phyloP scores from a whole-genome alignment of 202 grass and related monocot species.

The Saccharum hybrid region DNA sequence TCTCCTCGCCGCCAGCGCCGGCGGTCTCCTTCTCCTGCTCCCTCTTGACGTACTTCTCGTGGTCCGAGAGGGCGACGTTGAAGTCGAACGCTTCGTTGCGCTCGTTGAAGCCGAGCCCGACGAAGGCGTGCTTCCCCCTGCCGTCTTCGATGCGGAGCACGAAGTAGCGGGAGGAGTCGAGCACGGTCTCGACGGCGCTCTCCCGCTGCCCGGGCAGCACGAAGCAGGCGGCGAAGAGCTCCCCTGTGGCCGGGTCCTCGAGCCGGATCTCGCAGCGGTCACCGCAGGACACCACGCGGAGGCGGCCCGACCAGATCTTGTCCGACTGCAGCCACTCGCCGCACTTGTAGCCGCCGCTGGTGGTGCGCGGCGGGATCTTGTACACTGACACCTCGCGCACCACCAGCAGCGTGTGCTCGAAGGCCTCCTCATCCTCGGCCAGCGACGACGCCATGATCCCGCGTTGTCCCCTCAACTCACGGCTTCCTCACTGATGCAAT shows the following conservation, averaged over 20 bases:
- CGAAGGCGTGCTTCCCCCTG: slow-evolving; percentile 88
- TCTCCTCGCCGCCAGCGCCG: slow-evolving; percentile 65
- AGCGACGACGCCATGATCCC: slow-evolving; percentile 51
- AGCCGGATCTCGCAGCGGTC: slow-evolving; percentile 94
- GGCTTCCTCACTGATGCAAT: slow-evolving; percentile 36
- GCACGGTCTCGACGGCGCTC: slow-evolving; percentile 84
- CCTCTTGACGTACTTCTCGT: slow-evolving; percentile 97
- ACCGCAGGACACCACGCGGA: slow-evolving; percentile 91
- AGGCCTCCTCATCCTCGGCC: slow-evolving; percentile 80
- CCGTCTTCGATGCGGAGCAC: slow-evolving; percentile 98
- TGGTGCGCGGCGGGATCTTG: slow-evolving; percentile 91
- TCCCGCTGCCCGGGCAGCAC: slow-evolving; percentile 86
- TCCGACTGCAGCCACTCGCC: slow-evolving; percentile 98
- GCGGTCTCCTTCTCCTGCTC: slow-evolving; percentile 84
- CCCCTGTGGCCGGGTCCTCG: slow-evolving; percentile 88
- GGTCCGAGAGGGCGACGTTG: slow-evolving; percentile 93
- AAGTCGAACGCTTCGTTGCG: slow-evolving; percentile 99
- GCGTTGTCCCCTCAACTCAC: background rate
- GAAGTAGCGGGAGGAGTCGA: slow-evolving; percentile 96
- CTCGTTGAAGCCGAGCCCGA: slow-evolving; percentile 91
- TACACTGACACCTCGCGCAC: slow-evolving; percentile 93
- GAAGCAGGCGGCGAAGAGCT: slow-evolving; percentile 97
- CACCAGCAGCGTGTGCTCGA: slow-evolving; percentile 95
- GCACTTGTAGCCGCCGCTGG: slow-evolving; percentile 96
- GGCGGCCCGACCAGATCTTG: slow-evolving; percentile 96